These are phyloP conservation scores for Fusarium illudens DNA, from an alignment of 2,329 filamentous ascomycete genomes.

Conservation along the genomic window DNA sequence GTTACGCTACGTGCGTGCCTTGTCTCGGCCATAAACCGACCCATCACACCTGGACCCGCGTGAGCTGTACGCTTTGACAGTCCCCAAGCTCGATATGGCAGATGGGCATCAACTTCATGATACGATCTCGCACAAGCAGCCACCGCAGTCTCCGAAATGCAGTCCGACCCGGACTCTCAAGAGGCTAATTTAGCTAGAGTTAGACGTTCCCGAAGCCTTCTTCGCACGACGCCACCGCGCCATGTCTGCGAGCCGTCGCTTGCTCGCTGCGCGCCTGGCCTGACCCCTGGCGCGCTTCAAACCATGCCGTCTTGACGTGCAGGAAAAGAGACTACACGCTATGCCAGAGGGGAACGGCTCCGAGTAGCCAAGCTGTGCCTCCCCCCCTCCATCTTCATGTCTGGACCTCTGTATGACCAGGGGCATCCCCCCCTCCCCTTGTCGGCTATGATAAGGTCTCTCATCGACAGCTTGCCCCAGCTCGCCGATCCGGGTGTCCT, in stretches of 20 bases:
- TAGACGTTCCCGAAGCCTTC: not conserved
- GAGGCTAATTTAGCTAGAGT: not conserved
- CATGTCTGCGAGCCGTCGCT: not conserved
- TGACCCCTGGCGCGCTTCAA: not conserved
- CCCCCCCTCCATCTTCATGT: conserved; percentile 8
- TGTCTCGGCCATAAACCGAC: conserved; percentile 1
- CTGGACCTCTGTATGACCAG: conserved; percentile 16
- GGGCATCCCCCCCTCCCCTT: conserved; percentile 11
- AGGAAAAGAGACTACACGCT: not conserved
- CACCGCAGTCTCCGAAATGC: not conserved
- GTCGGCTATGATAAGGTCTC: not conserved
- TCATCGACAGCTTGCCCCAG: conserved; percentile 1
- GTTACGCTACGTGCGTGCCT: not conserved
- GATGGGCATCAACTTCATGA: conserved; percentile 2
- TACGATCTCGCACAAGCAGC: not conserved
- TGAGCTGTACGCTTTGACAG: not conserved
- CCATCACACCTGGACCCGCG: not conserved
- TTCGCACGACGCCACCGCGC: not conserved
- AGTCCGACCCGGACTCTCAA: not conserved
- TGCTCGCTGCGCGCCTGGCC: not conserved
- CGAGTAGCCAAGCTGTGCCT: conserved; percentile 18
- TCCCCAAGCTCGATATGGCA: not conserved
- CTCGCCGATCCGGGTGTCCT: not conserved
- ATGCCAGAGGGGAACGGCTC: conserved; percentile 1
- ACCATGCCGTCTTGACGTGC: conserved; percentile 20